Evolutionary conservation across 805 yeast genomes (phyloP).

Genomic region (Kuraishia cidri): DNA sequence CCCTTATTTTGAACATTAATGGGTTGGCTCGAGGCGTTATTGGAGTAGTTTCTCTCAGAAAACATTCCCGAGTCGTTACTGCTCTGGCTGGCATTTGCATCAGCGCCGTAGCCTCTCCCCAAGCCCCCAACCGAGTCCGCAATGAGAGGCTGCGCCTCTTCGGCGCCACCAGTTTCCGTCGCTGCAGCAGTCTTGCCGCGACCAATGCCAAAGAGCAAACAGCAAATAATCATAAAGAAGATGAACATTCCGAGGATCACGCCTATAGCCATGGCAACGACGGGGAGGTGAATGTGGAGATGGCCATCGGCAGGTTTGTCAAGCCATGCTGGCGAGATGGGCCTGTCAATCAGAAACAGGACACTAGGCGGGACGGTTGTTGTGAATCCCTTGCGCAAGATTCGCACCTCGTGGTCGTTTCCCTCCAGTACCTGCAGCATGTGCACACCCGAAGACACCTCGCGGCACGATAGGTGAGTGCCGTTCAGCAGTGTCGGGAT

Average conservation of each 20-base stretch:
- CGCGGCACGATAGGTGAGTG: slow-evolving; percentile 35
- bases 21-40: slow-evolving; percentile 16
- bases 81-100: background rate
- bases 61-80: slow-evolving; percentile 5
- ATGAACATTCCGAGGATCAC: slow-evolving; percentile 49
- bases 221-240: slow-evolving; percentile 21
- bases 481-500: slow-evolving; percentile 34
- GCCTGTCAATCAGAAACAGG: slow-evolving; percentile 57
- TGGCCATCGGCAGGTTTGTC: slow-evolving; percentile 25
- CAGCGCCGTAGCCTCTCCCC: background rate
- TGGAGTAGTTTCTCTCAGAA: slow-evolving; percentile 16
- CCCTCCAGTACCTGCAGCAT: slow-evolving; percentile 37
- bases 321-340: slow-evolving; percentile 60
- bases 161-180: background rate
- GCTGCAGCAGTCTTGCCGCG: slow-evolving; percentile 7
- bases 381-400: slow-evolving; percentile 56
- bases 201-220: slow-evolving; percentile 23
- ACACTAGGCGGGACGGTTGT: slow-evolving; percentile 32
- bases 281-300: slow-evolving; percentile 54
- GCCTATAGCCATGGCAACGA: slow-evolving; percentile 62
- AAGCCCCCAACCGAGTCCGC: background rate
- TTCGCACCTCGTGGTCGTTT: slow-evolving; percentile 45
- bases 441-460: slow-evolving; percentile 24
- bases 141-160: too few species aligned
- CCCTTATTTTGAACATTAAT: too few species aligned